Base-by-base conservation (phyloP, 176 grass and related monocot genomes). In the Triticum monococcum region DNA sequence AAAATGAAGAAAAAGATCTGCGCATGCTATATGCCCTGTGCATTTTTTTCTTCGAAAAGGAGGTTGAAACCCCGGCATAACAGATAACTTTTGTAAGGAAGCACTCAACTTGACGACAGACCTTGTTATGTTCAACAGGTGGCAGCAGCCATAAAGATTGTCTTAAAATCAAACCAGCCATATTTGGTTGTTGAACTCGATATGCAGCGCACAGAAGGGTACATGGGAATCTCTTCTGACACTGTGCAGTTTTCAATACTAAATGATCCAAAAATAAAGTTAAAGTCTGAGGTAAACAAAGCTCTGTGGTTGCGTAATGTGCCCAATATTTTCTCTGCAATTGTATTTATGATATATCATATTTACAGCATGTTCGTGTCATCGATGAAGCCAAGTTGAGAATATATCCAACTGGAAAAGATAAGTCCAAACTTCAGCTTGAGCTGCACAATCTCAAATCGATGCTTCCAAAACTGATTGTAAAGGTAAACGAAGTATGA, bases 251-350 rank as follows among this genome's bases (percentile, higher is more conserved):
- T 84, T 8, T 94, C 96, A 71, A 96, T 96, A 71, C 71, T 98
- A 82, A 92, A 91, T 83, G 93, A 98, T 92, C 90, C 88, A 72
- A 98, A 94, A 89, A 79, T 89, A 24, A 98, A 98, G 81, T 83
- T 98, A 81, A 98, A 96, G 88, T 66, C 88, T 80, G 92, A 96
- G 96, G 96, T 95, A 83, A 38, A 84, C 74, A 75, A 84, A 59
- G 14, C 17, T 81, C 13, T 57, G 31, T 10, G 50, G 80, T 85
- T 59, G 32, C 63, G 79, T 16, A 12, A 77, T 76, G 65, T 50
- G 52, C 25, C 46, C 24, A n/a, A 18, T 33, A 64, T 35, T 84
- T 83, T 75, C 26, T 50, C 24, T 64, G 24, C 54, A 31, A 23
- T 82, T 25, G 1, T 82, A 78, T 60, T 79, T 84, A 70, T 61